These are phyloP conservation scores for Fraxinus xanthoxyloides DNA, from an alignment of 305 asterid genomes.

Conservation along the genomic window DNA sequence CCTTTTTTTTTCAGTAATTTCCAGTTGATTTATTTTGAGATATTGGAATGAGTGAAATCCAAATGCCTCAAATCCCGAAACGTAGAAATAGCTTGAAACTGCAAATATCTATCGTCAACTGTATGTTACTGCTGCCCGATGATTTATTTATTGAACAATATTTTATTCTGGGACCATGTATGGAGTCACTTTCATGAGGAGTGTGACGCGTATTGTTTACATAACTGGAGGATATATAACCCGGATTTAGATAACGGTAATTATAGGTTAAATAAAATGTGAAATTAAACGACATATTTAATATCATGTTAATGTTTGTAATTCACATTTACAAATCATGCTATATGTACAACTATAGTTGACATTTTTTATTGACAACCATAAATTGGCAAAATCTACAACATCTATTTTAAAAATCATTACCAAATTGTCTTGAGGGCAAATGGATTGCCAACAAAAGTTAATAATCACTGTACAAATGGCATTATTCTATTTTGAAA, in stretches of 20 bases:
- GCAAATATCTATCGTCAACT: conserved; percentile 15
- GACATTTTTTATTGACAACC: too few relatives aligned
- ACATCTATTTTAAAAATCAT: too few relatives aligned
- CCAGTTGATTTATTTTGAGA: conserved; percentile 18
- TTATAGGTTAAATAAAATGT: not conserved
- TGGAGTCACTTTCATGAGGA: not conserved
- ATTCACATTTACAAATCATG: not conserved
- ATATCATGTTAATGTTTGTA: too few relatives aligned
- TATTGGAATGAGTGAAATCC: conserved; percentile 9
- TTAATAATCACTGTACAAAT: too few relatives aligned
- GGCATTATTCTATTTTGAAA: too few relatives aligned
- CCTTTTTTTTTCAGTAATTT: conserved; percentile 19
- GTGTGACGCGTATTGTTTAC: not conserved
- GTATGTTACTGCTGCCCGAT: not conserved
- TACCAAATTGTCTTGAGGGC: too few relatives aligned
- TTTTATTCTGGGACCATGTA: not conserved
- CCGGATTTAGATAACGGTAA: not conserved
- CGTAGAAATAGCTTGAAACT: conserved; percentile 18
- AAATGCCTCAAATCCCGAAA: conserved; percentile 23
- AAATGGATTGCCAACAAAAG: too few relatives aligned
- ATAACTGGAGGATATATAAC: not conserved
- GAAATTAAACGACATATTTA: not conserved
- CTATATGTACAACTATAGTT: not conserved
- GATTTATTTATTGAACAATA: not conserved
- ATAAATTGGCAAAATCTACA: too few relatives aligned